These are phyloP conservation scores for Ophiostoma perfectum DNA, from an alignment of 2,329 filamentous ascomycete genomes.

Conservation along the genomic window DNA sequence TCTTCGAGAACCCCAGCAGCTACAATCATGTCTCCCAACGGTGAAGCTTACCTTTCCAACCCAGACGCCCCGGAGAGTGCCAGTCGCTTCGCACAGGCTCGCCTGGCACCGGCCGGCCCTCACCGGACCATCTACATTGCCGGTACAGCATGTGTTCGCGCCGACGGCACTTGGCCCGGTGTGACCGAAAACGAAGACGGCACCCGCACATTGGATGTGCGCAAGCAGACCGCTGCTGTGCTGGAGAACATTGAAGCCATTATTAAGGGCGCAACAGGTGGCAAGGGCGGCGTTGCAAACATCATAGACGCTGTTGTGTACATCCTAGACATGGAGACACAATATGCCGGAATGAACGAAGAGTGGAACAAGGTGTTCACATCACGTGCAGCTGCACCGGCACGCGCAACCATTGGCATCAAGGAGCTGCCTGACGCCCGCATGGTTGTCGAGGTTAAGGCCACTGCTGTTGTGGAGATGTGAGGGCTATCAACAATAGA, in stretches of 20 bases:
- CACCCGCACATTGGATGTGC: constrained; percentile 34
- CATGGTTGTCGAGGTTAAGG: constrained; percentile 35
- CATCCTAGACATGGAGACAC: constrained; percentile 38
- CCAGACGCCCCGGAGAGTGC: constrained; percentile 30
- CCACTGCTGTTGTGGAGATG: constrained; percentile 30
- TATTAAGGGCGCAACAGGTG: constrained; percentile 35
- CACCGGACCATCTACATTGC: constrained; percentile 39
- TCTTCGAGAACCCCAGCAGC: not conserved
- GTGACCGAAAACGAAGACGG: constrained; percentile 36
- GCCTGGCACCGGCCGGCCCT: constrained; percentile 31
- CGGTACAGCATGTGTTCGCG: constrained; percentile 35
- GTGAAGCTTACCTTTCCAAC: constrained; percentile 34
- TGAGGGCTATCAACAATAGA: constrained; percentile 1
- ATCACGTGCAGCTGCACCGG: constrained; percentile 35
- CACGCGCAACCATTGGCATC: constrained; percentile 34
- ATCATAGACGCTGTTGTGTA: constrained; percentile 40
- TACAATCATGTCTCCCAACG: constrained; percentile 32
- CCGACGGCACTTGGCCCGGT: constrained; percentile 35
- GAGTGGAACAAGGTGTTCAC: constrained; percentile 43
- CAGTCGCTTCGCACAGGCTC: constrained; percentile 35
- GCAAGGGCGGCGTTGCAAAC: constrained; percentile 36
- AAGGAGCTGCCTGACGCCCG: constrained; percentile 33
- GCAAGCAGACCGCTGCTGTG: constrained; percentile 37
- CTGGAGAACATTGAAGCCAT: constrained; percentile 37
- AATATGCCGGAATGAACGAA: constrained; percentile 43